Evolutionary conservation across 345 rosid species (phyloP), one percentile per base, ranked within the genome.

Genomic region (Brassica carinata): DNA sequence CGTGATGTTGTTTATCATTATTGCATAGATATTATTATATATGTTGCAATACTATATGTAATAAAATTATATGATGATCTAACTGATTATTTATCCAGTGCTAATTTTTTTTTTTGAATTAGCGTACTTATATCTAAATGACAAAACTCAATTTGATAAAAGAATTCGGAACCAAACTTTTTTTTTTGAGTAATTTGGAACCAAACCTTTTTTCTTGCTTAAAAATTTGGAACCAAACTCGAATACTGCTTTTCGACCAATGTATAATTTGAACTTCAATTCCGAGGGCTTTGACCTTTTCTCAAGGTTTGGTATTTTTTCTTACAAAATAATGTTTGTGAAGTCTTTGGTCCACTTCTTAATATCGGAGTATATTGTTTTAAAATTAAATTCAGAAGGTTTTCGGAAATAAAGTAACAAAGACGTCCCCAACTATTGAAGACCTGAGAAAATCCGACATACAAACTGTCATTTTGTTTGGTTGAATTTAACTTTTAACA

Each of bases 401-500:
- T 72, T 64, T 45, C 36, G 69, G 31, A 61, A 23, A 43, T 58
- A 18, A 70, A 70, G 71, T 45, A 51, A 63, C 65, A 68, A 68
- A 63, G 15, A 53, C 67, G 64, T 48, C 33, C 33, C 75, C 17
- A 48, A 74, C 78, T 67, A 11, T 79, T 73, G 74, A 75, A 65
- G 62, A 75, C 64, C 72, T 80, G 83, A 53, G 72, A 64, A 75
- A 75, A 74, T 80, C 76, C 61, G 59, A 69, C 79, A 70, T 75
- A 67, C 69, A 57, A 8, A 57, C 58, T 67, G 83, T 74, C 75
- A 67, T 33, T 38, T 72, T 72, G 57, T 61, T 77, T 85, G 71
- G 82, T 82, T 87, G 76, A 72, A 58, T 75, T 75, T 64, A 65
- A 87, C 85, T 85, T 79, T 87, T 68, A 84, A 36, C 69, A 76